These are phyloP conservation scores for Colletotrichum gigasporum DNA, from an alignment of 2,329 filamentous ascomycete genomes.

Conservation along the genomic window DNA sequence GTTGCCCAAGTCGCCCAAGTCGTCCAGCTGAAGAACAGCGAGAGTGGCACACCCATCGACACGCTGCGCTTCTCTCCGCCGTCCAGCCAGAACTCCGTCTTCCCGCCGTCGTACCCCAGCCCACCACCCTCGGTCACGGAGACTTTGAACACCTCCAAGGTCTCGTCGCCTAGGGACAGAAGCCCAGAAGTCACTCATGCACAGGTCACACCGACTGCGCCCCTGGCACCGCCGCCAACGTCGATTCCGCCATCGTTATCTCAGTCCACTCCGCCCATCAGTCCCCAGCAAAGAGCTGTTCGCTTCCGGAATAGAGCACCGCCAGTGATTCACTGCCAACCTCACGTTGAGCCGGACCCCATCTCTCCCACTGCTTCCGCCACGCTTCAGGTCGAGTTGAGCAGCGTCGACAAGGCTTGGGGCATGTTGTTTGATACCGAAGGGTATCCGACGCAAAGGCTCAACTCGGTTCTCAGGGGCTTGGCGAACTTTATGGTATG, in stretches of 20 bases:
- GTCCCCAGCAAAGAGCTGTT: constrained; percentile 6
- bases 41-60: constrained; percentile 1
- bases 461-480: constrained; percentile 77
- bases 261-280: constrained; percentile 11
- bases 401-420: constrained; percentile 78
- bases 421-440: constrained; percentile 76
- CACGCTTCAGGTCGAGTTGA: constrained; percentile 50
- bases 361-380: background rate
- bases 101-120: constrained; percentile 8
- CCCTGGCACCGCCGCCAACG: background rate
- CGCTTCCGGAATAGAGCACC: constrained; percentile 20
- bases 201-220: background rate
- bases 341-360: background rate
- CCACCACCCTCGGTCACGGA: constrained; percentile 4
- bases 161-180: constrained; percentile 3
- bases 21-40: constrained; percentile 13
- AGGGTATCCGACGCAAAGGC: constrained; percentile 72
- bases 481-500: constrained; percentile 78
- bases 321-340: constrained; percentile 23
- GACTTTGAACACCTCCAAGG: background rate
- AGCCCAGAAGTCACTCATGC: background rate
- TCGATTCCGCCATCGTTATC: background rate
- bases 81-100: constrained; percentile 11
- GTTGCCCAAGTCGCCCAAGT: constrained; percentile 23
- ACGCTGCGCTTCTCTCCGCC: background rate